Percentiles rank a stretch among this genome's conserved stretches.
These are phyloP conservation scores for Ophiocordyceps australis DNA, from an alignment of 2,329 filamentous ascomycete species.

Conservation along the genomic window DNA sequence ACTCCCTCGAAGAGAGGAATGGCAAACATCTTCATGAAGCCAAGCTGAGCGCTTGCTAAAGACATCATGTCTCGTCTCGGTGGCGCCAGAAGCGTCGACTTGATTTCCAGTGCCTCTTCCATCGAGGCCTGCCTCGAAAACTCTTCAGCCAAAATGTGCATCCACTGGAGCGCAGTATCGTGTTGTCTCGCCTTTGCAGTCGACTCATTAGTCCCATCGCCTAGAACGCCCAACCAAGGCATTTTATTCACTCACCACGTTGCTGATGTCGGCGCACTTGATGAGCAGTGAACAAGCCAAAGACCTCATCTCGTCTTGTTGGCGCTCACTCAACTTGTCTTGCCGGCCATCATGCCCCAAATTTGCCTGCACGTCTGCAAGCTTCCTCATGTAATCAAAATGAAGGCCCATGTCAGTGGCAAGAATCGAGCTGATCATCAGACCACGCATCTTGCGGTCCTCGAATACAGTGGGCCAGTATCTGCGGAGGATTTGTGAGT, in stretches of 20 bases:
- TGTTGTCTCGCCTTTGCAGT: slow-evolving; percentile 58
- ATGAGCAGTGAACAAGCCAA: slow-evolving; percentile 83
- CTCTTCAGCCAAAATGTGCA: slow-evolving; percentile 83
- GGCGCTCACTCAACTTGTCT: slow-evolving; percentile 61
- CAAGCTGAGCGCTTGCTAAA: slow-evolving; percentile 72
- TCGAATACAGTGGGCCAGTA: slow-evolving; percentile 79
- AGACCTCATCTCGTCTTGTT: slow-evolving; percentile 58
- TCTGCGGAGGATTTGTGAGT: slow-evolving; percentile 82
- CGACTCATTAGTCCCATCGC: background rate
- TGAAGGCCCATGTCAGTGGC: slow-evolving; percentile 96
- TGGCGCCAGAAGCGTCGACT: slow-evolving; percentile 69
- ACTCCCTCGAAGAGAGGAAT: slow-evolving; percentile 81
- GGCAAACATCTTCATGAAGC: slow-evolving; percentile 94
- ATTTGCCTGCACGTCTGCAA: slow-evolving; percentile 66
- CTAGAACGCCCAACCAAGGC: background rate
- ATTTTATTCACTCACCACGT: slow-evolving; percentile 73
- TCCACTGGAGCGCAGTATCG: slow-evolving; percentile 73
- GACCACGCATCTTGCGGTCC: slow-evolving; percentile 60
- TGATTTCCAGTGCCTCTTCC: slow-evolving; percentile 75
- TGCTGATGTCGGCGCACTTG: slow-evolving; percentile 97
- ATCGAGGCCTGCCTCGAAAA: slow-evolving; percentile 86
- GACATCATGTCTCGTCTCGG: slow-evolving; percentile 72
- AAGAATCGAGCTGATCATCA: slow-evolving; percentile 96
- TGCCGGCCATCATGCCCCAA: slow-evolving; percentile 47
- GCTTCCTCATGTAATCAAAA: slow-evolving; percentile 87